Evolutionary conservation across 2,329 filamentous ascomycete genomes (phyloP), one percentile per base, ranked within the genome.

Genomic region (Paracorniculantispora psalliotae): DNA sequence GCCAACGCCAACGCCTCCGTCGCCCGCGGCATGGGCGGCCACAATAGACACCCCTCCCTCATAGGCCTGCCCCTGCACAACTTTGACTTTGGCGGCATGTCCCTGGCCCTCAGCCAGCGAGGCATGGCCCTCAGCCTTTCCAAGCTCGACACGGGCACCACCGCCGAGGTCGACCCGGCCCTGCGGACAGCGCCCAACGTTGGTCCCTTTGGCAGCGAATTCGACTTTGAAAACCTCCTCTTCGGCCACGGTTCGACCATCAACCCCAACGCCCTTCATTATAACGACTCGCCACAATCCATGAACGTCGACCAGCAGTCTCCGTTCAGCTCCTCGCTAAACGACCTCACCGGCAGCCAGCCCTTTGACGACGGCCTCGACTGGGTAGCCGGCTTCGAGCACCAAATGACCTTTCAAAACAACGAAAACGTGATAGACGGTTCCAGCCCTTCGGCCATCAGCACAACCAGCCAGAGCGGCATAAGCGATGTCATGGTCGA

Each of bases 391-490:
- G 89, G 89, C 23, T 90, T 96, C 70, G 91, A 94, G 63, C 85
- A 88, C 67, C 85, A 89, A 48, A 84, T 93, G 79, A 83, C 83
- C 8, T 86, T 91, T 71, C 81, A 81, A 66, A 76, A 79, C 58
- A 89, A 88, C 67, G 92, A 96, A 66, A 88, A 87, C 64, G 91
- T 90, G 28, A 84, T 97, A 57, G 93, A 96, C 67, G 92, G 90
- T 61, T 97, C 94, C 12, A 97, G 94, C 15, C 94, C 94, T 17
- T 97, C 94, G 9, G 92, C 92, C 49, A 93, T 97, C 72, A 97
- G 93, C 77, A 96, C 91, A 46, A 91, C 90, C 61, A 97, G 92
- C 74, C 92, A 96, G 69, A 93, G 90, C 71, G 90, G 88, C 53
- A 90, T 92, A 72, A 96, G 91, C 73, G 94, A 97, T 71, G 86